Percentiles rank a stretch among this genome's conserved stretches.
Evolutionary conservation across 345 rosid species (phyloP).

Genomic region (Rhodamnia argentea): DNA sequence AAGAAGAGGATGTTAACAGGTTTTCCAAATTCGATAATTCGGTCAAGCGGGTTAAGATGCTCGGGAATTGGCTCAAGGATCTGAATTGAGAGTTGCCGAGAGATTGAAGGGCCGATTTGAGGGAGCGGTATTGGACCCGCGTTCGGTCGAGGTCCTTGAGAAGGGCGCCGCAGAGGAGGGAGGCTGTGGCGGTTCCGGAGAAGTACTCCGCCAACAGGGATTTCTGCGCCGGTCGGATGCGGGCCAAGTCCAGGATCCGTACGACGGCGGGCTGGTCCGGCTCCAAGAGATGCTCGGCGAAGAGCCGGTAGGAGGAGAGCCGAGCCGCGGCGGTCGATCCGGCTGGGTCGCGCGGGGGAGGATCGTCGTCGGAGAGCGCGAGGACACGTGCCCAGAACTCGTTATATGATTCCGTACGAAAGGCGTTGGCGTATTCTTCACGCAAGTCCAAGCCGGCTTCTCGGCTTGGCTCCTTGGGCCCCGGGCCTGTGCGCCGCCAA

Average conservation of each 20-base stretch:
- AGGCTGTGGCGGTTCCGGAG: conserved; percentile 49
- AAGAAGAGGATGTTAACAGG: conserved; percentile 21
- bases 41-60: conserved; percentile 2
- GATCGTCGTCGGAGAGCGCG: conserved; percentile 5
- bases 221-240: conserved; percentile 9
- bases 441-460: conserved; percentile 35
- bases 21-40: conserved; percentile 17
- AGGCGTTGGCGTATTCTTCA: conserved; percentile 81
- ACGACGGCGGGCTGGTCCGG: conserved; percentile 39
- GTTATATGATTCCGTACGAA: conserved; percentile 70
- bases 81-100: background rate
- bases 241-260: conserved; percentile 22
- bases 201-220: conserved; percentile 42
- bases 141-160: conserved; percentile 36
- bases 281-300: conserved; percentile 58
- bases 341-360: conserved; percentile 6
- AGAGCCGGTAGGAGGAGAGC: conserved; percentile 68
- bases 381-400: conserved; percentile 66
- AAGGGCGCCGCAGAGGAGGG: conserved; percentile 37
- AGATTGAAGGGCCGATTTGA: conserved; percentile 9
- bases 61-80: background rate
- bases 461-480: background rate
- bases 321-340: conserved; percentile 54
- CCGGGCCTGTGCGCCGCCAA: conserved; percentile 8
- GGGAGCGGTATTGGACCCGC: conserved; percentile 23